Evolutionary conservation across 208 protist species (phyloP), one percentile per base, ranked within the genome.

Genomic region (Leptomonas pyrrhocoris): DNA sequence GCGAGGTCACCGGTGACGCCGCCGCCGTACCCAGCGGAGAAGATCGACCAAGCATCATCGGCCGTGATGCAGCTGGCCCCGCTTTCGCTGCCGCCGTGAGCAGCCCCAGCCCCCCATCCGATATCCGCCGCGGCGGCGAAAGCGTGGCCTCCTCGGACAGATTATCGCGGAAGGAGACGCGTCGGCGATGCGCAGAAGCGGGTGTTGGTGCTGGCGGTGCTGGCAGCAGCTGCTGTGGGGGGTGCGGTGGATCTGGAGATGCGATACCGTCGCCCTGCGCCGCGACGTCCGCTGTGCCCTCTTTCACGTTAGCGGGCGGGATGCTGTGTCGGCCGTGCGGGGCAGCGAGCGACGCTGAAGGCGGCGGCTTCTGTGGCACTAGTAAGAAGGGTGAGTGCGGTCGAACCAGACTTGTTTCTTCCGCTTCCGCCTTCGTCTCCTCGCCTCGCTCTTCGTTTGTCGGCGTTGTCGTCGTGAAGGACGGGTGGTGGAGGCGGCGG

Each of bases 151-250:
- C 43, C 12, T 53, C 58, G n/a, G 43, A 43, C 46, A 66, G 2
- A 12, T 66, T 46, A 21, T 55, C 46, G 31, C 60, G 43, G 46
- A 66, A 66, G 2, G 60, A 66, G 18, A 64, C 58, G 27, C 42
- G 58, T 12, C 23, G 58, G 2, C 58, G 58, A 18, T 64, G 40
- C 25, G 25, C n/a, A n/a, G n/a, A n/a, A n/a, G n/a, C n/a, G n/a
- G n/a, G n/a, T n/a, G n/a, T n/a, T n/a, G n/a, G n/a, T n/a, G n/a
- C n/a, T n/a, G n/a, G 28, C 42, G 58, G 23, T 18, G 45, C 6
- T 50, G 45, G 18, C n/a, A 18, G 18, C 42, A 3, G 28, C 43
- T 53, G 43, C 49, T 31, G 49, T 31, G 49, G 3, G 45, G 45
- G 9, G 45, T 8, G 45, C 45, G 13, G 45, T 18, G 45, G 15